These are phyloP conservation scores for Saturnispora galanensis DNA, from an alignment of 805 yeast genomes.

Conservation along the genomic window DNA sequence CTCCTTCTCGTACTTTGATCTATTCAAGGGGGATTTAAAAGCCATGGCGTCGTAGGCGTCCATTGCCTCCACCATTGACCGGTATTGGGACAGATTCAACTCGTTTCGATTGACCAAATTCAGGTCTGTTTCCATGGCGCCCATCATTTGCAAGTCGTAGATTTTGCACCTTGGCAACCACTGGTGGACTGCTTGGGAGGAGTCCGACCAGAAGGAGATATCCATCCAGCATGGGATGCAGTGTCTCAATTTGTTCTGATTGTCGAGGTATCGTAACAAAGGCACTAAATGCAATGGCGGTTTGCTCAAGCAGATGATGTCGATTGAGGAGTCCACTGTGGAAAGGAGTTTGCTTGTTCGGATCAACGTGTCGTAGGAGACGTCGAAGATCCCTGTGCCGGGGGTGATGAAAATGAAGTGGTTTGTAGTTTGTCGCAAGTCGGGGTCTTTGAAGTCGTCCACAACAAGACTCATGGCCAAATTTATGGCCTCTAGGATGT, in stretches of 20 bases:
- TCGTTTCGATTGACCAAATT: slow-evolving; percentile 59
- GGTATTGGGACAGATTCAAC: slow-evolving; percentile 29
- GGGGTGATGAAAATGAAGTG: slow-evolving; percentile 84
- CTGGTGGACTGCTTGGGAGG: slow-evolving; percentile 35
- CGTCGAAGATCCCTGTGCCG: slow-evolving; percentile 90
- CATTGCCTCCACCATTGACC: slow-evolving; percentile 50
- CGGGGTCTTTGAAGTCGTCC: slow-evolving; percentile 75
- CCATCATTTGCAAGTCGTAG: slow-evolving; percentile 97
- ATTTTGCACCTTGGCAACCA: slow-evolving; percentile 96
- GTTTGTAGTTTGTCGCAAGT: slow-evolving; percentile 81
- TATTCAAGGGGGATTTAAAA: slow-evolving; percentile 27
- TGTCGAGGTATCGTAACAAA: slow-evolving; percentile 59
- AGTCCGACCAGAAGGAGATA: slow-evolving; percentile 77
- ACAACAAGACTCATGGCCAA: slow-evolving; percentile 69
- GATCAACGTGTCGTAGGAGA: slow-evolving; percentile 66
- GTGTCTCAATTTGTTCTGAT: slow-evolving; percentile 42
- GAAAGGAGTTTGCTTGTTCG: slow-evolving; percentile 68
- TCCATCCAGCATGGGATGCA: slow-evolving; percentile 95
- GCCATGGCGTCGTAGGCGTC: slow-evolving; percentile 53
- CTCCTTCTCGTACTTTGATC: not conserved
- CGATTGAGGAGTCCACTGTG: slow-evolving; percentile 77
- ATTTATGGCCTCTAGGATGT: slow-evolving; percentile 77
- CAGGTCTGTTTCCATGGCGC: slow-evolving; percentile 85
- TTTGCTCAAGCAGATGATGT: slow-evolving; percentile 76
- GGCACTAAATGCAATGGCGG: slow-evolving; percentile 94